phyloP scores from a whole-genome alignment of 2,329 filamentous ascomycete species.

The Penicillium digitatum region DNA sequence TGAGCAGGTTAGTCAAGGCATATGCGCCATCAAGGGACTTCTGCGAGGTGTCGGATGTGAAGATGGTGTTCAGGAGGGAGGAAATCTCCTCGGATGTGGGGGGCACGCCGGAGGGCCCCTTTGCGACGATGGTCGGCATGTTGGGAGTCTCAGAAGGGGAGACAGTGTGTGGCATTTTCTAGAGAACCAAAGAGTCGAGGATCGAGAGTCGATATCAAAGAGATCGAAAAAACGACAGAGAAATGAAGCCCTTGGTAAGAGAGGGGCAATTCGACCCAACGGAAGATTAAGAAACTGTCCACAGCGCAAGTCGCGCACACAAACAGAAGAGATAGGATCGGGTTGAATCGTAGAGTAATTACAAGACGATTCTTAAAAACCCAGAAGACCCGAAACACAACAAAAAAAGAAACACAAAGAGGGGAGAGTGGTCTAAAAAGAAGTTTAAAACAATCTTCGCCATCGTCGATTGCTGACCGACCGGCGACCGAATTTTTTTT shows the following conservation, averaged over 20 bases:
- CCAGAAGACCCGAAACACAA: constrained; percentile 4
- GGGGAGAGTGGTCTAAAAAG: constrained; percentile 10
- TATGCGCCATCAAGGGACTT: constrained; percentile 66
- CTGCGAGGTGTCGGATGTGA: constrained; percentile 65
- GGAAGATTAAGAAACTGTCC: constrained; percentile 1
- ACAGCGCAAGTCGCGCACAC: constrained; percentile 6
- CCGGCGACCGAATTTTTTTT: constrained; percentile 6
- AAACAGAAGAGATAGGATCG: constrained; percentile 1
- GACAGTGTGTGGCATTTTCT: constrained; percentile 48
- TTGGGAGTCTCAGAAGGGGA: constrained; percentile 34
- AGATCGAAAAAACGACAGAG: constrained; percentile 11
- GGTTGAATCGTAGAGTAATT: constrained; percentile 4
- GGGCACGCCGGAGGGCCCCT: constrained; percentile 46
- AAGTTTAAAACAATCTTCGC: constrained; percentile 2
- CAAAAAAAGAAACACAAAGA: constrained; percentile 8
- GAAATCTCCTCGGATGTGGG: constrained; percentile 64
- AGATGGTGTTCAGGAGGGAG: constrained; percentile 62
- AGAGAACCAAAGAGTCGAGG: constrained; percentile 3
- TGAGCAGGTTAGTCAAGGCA: constrained; percentile 59
- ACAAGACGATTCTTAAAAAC: constrained; percentile 7
- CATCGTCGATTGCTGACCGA: constrained; percentile 8
- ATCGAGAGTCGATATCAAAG: constrained; percentile 6
- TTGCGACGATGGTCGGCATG: constrained; percentile 48
- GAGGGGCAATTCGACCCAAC: constrained; percentile 9
- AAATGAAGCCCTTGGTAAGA: background rate